phyloP scores from a whole-genome alignment of 768 basidiomycete species.

The Tephrocybe sp. region DNA sequence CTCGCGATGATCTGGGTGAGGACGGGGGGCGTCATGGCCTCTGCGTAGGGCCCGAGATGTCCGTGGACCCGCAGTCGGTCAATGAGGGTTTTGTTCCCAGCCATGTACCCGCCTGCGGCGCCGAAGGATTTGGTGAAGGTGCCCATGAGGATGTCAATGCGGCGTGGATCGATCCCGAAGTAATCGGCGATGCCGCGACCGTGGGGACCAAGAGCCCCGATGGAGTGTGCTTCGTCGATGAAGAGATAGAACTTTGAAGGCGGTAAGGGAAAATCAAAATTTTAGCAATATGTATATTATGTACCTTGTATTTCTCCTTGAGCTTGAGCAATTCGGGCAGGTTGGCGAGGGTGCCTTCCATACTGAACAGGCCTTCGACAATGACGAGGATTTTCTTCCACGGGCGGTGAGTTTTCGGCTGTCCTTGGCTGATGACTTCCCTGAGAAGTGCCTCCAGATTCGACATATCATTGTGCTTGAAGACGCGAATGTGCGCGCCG shows the following conservation, averaged over 20 bases:
- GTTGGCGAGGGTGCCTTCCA: constrained; percentile 96
- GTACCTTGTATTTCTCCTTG: constrained; percentile 95
- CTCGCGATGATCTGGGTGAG: constrained; percentile 88
- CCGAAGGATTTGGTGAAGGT: constrained; percentile 97
- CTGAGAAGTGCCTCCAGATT: constrained; percentile 77
- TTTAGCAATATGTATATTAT: constrained; percentile 13
- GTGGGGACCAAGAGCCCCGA: constrained; percentile 92
- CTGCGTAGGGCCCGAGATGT: constrained; percentile 83
- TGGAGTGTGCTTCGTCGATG: constrained; percentile 96
- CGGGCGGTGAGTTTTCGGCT: constrained; percentile 96
- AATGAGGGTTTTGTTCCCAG: constrained; percentile 79
- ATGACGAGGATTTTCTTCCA: constrained; percentile 98
- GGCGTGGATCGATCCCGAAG: constrained; percentile 78
- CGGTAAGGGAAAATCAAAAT: not conserved
- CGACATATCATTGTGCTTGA: constrained; percentile 96
- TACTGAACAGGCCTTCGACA: constrained; percentile 95
- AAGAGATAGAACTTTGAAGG: constrained; percentile 84
- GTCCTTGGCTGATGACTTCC: constrained; percentile 95
- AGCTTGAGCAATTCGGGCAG: constrained; percentile 81
- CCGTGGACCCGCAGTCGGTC: constrained; percentile 80
- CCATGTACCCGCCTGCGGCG: constrained; percentile 92
- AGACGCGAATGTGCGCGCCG: constrained; percentile 87
- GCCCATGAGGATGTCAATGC: constrained; percentile 95
- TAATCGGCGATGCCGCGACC: constrained; percentile 97
- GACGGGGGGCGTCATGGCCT: constrained; percentile 89